Conservation (phyloP, 2,329 filamentous ascomycete species). For the Hypoxylon sp. region DNA sequence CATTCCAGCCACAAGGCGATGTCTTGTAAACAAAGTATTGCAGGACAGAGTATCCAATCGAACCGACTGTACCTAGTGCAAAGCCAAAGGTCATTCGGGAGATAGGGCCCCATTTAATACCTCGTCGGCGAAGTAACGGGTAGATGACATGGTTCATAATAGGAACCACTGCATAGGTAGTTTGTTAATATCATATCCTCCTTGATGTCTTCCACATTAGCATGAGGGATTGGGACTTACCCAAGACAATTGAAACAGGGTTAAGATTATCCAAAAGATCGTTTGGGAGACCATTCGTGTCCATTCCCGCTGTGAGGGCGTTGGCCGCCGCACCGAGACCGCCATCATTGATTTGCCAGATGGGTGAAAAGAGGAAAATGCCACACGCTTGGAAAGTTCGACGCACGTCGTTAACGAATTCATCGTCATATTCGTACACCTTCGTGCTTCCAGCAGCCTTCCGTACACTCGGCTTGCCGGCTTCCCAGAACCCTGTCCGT, state of each 20-base stretch:
- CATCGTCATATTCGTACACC: conserved; percentile 69
- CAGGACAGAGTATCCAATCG: conserved; percentile 51
- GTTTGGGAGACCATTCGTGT: conserved; percentile 61
- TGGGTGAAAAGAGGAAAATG: conserved; percentile 62
- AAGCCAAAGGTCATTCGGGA: conserved; percentile 63
- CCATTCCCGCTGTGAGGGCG: conserved; percentile 59
- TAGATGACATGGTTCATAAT: conserved; percentile 61
- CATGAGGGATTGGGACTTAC: conserved; percentile 37
- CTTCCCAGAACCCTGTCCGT: conserved; percentile 65
- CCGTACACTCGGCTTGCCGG: conserved; percentile 67
- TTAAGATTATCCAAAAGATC: conserved; percentile 62
- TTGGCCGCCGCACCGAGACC: conserved; percentile 62
- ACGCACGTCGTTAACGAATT: conserved; percentile 73
- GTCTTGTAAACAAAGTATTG: conserved; percentile 54
- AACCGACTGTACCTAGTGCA: conserved; percentile 59
- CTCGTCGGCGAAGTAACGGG: conserved; percentile 56
- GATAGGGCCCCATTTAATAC: conserved; percentile 61
- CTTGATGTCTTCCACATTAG: not conserved
- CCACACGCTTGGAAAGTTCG: conserved; percentile 69
- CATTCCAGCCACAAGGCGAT: conserved; percentile 52
- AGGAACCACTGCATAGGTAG: conserved; percentile 52
- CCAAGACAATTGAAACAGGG: conserved; percentile 59
- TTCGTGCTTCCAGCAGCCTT: conserved; percentile 57
- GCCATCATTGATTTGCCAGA: conserved; percentile 54
- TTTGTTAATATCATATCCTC: conserved; percentile 27